Conservation (phyloP, 2,329 filamentous ascomycete species). For the Cylindrodendrum hubeiense region DNA sequence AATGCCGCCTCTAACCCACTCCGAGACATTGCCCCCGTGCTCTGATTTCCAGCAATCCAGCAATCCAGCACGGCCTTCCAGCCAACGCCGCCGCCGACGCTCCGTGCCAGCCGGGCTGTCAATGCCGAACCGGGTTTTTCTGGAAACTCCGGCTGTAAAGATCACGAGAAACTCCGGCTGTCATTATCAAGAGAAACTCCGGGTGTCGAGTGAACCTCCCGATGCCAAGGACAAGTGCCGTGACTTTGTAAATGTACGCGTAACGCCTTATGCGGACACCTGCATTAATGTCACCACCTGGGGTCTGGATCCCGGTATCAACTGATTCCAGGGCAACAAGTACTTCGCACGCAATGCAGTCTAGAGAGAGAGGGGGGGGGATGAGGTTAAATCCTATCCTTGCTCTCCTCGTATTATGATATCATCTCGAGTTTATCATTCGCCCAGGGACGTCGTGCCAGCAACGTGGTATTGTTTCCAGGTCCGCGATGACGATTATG, state of each 20-base stretch:
- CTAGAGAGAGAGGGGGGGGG: neutral
- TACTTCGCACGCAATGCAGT: neutral
- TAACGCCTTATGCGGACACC: neutral
- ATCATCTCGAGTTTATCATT: neutral
- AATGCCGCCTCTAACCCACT: neutral
- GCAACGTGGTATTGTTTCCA: neutral
- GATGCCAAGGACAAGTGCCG: neutral
- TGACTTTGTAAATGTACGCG: neutral
- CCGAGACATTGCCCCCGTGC: neutral
- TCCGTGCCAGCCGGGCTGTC: neutral
- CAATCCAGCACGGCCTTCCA: neutral
- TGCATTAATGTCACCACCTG: neutral
- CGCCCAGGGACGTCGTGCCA: neutral
- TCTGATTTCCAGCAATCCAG: neutral
- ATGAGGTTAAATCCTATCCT: neutral
- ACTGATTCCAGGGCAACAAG: neutral
- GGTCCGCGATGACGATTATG: neutral
- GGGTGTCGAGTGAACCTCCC: too few species aligned
- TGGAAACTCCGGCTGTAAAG: neutral
- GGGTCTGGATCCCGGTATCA: neutral
- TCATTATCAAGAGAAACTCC: neutral
- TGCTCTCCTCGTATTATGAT: neutral
- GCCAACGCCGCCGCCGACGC: neutral
- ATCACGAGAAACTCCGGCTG: too few species aligned
- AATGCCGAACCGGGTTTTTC: neutral